Evolutionary conservation across 345 rosid genomes (phyloP), one percentile per base, ranked within the genome.

Genomic region (Hibiscus trionum): DNA sequence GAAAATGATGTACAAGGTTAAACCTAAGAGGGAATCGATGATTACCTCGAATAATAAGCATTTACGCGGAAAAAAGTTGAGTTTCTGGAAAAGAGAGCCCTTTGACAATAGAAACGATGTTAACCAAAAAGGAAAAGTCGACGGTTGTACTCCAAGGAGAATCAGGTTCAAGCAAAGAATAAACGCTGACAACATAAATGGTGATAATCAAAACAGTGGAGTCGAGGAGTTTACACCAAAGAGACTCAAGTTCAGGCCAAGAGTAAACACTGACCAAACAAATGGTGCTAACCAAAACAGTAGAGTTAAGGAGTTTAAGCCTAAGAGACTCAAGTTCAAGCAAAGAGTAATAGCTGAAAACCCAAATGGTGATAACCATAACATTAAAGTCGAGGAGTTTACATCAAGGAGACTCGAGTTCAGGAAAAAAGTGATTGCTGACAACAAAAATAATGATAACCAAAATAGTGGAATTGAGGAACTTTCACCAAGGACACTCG

Each of bases 1-100:
- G 52, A 75, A 69, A 60, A 29, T 17, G 2, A 71, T 47, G 66
- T 60, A 46, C 59, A 78, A 72, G 76, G 68, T 33, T 19, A 82
- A 70, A 66, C 74, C 81, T 72, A 76, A 66, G 76, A 80, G 31
- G 35, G 84, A 26, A 19, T 84, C 64, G 69, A 66, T 67, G 57
- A 71, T 50, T 61, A 74, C 47, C 60, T 67, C 69, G 49, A 81
- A 76, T 60, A 71, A 77, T 7, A 78, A 76, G 53, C 70, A 72
- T 56, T 58, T 29, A 57, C 68, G 14, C 42, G 35, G 75, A 56
- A 65, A 61, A 58, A 76, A 78, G 67, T 47, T 81, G 61, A 80
- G 62, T 53, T 90, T 87, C 77, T 84, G 77, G 80, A 87, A 80
- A 78, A 88, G 89, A 66, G 90, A 80, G 80, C 73, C 79, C 73